Base-by-base conservation (phyloP, 176 grass and related monocot genomes). In the Secale cereale region DNA sequence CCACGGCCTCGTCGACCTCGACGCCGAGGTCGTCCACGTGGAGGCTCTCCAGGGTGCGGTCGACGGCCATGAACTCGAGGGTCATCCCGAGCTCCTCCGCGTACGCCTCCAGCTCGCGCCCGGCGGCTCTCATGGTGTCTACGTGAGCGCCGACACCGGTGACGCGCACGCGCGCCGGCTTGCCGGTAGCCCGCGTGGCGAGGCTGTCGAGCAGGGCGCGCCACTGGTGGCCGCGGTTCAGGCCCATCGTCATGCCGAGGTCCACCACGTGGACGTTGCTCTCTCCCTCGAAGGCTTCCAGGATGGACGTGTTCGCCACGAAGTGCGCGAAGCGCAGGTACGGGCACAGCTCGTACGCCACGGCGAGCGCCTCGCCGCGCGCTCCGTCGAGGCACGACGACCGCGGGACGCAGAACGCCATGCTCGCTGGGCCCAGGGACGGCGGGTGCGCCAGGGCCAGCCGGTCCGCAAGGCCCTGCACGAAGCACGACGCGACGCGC, bases 281-380 rank as follows among this genome's bases (percentile, higher is more conserved):
- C 67, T 94, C 87, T 40, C 92, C 92, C 81, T 91, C 92, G 11
- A 94, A 87, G 78, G 87, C 85, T 48, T 94, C 92, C 50, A 94
- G 39, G 63, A 89, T 91, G 78, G 81, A 85, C 17, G 87, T 78
- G 73, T 94, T 94, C 1, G 89, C 92, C 67, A 91, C 89, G 85
- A 89, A 94, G 81, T 94, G 92, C 36, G 89, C 89, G 76, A 94
- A 94, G n/a, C 82, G 87, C 50, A 94, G 84, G 85, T 91, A 94
- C 36, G 89, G 92, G 81, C 92, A 94, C 29, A 91, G 84, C 67
- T 94, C 92, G 85, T 94, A 94, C 31, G 92, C 92, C 39, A 91
- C 85, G 31, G 78, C 78, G 1, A 94, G 84, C 17, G 87, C 92
- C 87, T 94, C 92, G 30, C 67, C 84, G 46, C 85, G 83, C 28